Evolutionary conservation across 1,284 basidiomycete genomes (phyloP), one percentile per base, ranked within the genome.

Genomic region (Phellopilus nigrolimitatus): DNA sequence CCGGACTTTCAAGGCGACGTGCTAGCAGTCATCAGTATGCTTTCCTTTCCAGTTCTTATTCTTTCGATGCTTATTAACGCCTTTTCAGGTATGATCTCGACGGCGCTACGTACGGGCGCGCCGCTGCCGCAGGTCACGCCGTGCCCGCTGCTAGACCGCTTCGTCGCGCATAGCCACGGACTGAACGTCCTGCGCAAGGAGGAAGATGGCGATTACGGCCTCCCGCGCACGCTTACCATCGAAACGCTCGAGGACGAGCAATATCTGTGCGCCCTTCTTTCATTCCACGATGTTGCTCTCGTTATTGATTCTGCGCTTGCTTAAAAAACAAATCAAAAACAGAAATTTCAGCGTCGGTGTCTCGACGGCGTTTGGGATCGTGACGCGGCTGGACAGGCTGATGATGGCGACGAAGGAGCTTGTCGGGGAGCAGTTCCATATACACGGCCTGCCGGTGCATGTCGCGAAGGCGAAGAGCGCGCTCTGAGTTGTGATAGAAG

Each of bases 91-190:
- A 74, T 88, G 74, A 78, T 87, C 37, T 81, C 84, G 0, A 79
- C 77, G 15, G 78, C 90, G 1, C 69, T 95, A 27, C 76, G 84
- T 13, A 85, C 83, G 0, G 91, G 87, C 3, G 71, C 72, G 10
- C 82, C 91, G 0, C 68, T 95, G 17, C 91, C 91, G 0, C 91
- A 95, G 61, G 88, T 94, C 40, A 92, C 89, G 0, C 88, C 91
- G 0, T 87, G 85, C 57, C 91, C 91, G 0, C 72, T 94, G 2
- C 69, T 92, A 0, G 82, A 91, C 60, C 75, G 90, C 75, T 67
- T 62, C 58, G 68, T 65, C 65, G 69, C 0, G 66, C 69, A 57
- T 38, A 48, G 57, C 13, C 46, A 56, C 27, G 56, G 59, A 1
- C 37, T 59, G n/a, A 42, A 51, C 28, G 49, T 59, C 17, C 39